phyloP scores from a whole-genome alignment of 164 flowering plant species.

The Stephania yunnanensis region DNA sequence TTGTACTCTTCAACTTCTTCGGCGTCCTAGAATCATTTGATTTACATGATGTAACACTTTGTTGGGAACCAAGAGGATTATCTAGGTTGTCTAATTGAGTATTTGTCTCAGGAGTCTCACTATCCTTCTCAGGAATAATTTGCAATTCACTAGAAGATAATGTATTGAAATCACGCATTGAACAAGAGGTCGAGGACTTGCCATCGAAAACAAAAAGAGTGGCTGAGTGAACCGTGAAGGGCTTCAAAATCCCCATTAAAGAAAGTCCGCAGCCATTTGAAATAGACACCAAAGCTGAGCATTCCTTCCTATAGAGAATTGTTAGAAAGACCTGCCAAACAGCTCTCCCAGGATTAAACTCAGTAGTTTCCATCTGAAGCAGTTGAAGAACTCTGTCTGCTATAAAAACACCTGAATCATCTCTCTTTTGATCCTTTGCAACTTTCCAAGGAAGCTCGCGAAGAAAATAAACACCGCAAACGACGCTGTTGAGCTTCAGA shows the following conservation, averaged over 20 bases:
- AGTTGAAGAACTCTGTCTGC: conserved; percentile 60
- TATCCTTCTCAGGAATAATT: conserved; percentile 5
- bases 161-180: conserved; percentile 11
- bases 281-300: conserved; percentile 52
- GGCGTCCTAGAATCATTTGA: conserved; percentile 21
- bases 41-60: conserved; percentile 10
- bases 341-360: conserved; percentile 34
- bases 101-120: conserved; percentile 9
- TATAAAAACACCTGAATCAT: conserved; percentile 26
- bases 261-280: conserved; percentile 35
- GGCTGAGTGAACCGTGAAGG: conserved; percentile 63
- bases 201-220: conserved; percentile 39
- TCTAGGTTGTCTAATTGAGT: conserved; percentile 13
- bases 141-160: conserved; percentile 9
- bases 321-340: conserved; percentile 72
- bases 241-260: conserved; percentile 55
- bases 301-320: conserved; percentile 48
- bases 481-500: conserved; percentile 22
- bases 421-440: conserved; percentile 19
- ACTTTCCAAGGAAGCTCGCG: conserved; percentile 26
- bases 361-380: conserved; percentile 36
- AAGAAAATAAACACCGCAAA: conserved; percentile 36
- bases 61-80: conserved; percentile 21
- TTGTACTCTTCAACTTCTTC: conserved; percentile 21
- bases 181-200: conserved; percentile 6